Conservation (phyloP, 1,284 basidiomycete genomes). For the Trichosporon sp. region DNA sequence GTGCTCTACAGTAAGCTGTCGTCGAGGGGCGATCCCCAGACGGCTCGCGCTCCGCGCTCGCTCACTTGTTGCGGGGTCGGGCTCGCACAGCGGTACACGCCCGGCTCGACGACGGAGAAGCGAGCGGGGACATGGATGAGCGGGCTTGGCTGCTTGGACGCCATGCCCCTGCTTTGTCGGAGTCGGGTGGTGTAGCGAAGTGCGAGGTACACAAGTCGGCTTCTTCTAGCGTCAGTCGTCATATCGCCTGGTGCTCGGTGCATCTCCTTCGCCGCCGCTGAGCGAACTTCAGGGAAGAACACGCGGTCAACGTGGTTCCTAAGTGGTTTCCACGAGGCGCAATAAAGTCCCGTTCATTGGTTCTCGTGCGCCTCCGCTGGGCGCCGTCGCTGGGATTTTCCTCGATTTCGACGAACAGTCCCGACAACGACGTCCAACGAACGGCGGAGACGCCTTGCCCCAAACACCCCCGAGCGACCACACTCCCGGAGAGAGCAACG, state of each 20-base stretch:
- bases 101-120: constrained; percentile 52
- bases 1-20: no score
- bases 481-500: no score
- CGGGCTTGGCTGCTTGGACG: constrained; percentile 39
- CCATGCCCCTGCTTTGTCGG: constrained; percentile 22
- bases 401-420: constrained; percentile 8
- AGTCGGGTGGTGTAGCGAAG: not conserved
- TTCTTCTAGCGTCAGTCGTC: not conserved
- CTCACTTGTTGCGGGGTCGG: constrained; percentile 49
- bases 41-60: not conserved
- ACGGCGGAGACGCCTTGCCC: no score
- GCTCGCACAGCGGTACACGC: constrained; percentile 50
- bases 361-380: not conserved
- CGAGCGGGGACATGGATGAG: constrained; percentile 49
- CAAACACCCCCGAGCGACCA: no score
- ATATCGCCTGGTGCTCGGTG: not conserved
- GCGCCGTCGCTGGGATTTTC: constrained; percentile 5
- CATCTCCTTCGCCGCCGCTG: constrained; percentile 5
- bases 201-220: not conserved
- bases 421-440: not conserved
- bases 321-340: not conserved
- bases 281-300: not conserved
- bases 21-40: no score
- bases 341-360: constrained; percentile 9
- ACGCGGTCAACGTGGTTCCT: not conserved